Conservation (phyloP, 257 asterid species). For the Solanum verrucosum region DNA sequence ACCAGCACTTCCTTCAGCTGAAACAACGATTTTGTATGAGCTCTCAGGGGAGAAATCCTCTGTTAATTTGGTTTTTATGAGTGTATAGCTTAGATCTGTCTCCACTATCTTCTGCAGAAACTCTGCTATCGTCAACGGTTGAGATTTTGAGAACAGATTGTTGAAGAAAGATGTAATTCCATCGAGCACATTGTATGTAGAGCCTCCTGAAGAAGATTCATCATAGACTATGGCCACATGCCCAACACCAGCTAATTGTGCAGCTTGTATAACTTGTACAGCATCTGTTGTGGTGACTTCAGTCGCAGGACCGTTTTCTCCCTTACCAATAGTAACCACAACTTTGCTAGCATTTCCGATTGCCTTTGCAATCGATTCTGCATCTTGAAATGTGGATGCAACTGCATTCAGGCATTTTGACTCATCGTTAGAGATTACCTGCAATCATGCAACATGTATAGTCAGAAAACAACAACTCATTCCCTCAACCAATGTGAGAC, state of each 20-base stretch:
- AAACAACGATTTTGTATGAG: conserved; percentile 58
- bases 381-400: conserved; percentile 52
- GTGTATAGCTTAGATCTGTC: conserved; percentile 72
- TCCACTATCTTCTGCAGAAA: conserved; percentile 58
- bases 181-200: conserved; percentile 67
- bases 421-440: conserved; percentile 71
- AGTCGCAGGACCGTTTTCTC: conserved; percentile 59
- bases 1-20: conserved; percentile 60
- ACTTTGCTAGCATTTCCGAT: conserved; percentile 94
- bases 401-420: conserved; percentile 73
- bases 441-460: conserved; percentile 1
- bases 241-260: conserved; percentile 72
- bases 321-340: conserved; percentile 68
- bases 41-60: conserved; percentile 82
- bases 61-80: conserved; percentile 56
- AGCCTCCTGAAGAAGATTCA: conserved; percentile 25
- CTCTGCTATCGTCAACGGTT: conserved; percentile 52
- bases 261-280: conserved; percentile 70
- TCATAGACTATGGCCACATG: conserved; percentile 81
- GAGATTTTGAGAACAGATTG: conserved; percentile 60
- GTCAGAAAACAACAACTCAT: background rate
- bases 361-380: conserved; percentile 81
- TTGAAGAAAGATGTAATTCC: conserved; percentile 79
- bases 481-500: background rate
- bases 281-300: conserved; percentile 67